These are phyloP conservation scores for Annona cherimola DNA, from an alignment of 164 flowering plant genomes.

Conservation along the genomic window DNA sequence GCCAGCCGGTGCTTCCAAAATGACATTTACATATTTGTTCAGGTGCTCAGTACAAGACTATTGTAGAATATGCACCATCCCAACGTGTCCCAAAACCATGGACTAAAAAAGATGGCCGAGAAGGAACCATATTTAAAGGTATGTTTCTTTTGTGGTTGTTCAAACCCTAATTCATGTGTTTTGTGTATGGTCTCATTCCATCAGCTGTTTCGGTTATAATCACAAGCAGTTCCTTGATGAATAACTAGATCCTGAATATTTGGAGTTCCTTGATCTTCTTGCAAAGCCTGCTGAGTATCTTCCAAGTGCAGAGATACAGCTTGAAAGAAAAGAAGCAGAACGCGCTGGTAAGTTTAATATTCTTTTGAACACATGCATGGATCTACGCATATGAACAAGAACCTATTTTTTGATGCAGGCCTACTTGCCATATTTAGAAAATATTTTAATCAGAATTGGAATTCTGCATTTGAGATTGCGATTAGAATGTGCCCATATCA, in stretches of 20 bases:
- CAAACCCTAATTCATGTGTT: neutral
- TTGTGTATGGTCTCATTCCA: conserved; percentile 5
- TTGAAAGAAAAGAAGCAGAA: conserved; percentile 87
- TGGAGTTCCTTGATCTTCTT: conserved; percentile 81
- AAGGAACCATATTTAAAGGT: conserved; percentile 85
- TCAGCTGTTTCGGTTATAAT: conserved; percentile 11
- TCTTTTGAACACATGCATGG: neutral
- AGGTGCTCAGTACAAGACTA: conserved; percentile 69
- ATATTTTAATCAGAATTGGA: neutral
- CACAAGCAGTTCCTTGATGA: conserved; percentile 25
- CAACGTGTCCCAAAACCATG: conserved; percentile 72
- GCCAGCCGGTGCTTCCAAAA: neutral
- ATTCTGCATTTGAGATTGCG: neutral
- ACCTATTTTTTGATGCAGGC: neutral
- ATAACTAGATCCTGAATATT: conserved; percentile 73
- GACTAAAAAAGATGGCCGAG: conserved; percentile 85
- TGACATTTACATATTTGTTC: neutral
- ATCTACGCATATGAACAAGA: neutral
- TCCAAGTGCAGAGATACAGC: conserved; percentile 92
- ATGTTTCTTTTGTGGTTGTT: neutral
- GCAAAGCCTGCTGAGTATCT: conserved; percentile 90
- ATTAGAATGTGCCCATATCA: too few relatives aligned
- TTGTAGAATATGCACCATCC: conserved; percentile 92
- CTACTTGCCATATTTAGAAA: neutral
- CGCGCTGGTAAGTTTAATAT: conserved; percentile 55